phyloP scores from a whole-genome alignment of 2,329 filamentous ascomycete species.

The Arthrobotrys sphaeroides region DNA sequence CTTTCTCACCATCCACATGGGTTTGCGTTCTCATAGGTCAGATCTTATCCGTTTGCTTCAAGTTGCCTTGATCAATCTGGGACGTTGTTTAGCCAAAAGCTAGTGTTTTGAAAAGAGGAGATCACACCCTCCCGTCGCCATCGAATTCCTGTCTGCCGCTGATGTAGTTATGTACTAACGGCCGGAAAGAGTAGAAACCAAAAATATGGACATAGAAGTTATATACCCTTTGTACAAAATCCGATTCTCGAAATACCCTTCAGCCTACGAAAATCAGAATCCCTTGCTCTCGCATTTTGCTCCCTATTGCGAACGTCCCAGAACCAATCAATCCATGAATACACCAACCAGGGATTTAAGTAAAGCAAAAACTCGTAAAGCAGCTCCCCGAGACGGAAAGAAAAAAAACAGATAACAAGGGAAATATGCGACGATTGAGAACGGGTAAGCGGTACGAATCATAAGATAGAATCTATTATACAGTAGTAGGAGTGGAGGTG shows the following conservation, averaged over 20 bases:
- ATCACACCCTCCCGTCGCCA: not conserved
- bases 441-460: too few relatives aligned
- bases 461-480: conserved; percentile 10
- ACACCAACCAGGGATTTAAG: too few relatives aligned
- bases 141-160: not conserved
- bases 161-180: not conserved
- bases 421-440: too few relatives aligned
- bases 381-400: not conserved
- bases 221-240: not conserved
- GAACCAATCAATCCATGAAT: not conserved
- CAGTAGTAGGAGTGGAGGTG: not conserved
- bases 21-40: not conserved
- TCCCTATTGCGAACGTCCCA: not conserved
- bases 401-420: not conserved
- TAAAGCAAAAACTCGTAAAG: not conserved
- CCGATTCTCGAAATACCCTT: not conserved
- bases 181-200: too few relatives aligned
- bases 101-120: conserved; percentile 1
- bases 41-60: too few relatives aligned
- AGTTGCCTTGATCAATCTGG: too few relatives aligned
- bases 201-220: not conserved
- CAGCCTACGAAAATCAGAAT: too few relatives aligned
- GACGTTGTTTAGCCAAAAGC: too few relatives aligned
- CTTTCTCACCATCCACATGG: not conserved
- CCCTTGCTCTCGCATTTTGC: not conserved